These are phyloP conservation scores for Lichtheimia corymbifera DNA, from an alignment of 371 early-diverging fungal species.

Conservation along the genomic window DNA sequence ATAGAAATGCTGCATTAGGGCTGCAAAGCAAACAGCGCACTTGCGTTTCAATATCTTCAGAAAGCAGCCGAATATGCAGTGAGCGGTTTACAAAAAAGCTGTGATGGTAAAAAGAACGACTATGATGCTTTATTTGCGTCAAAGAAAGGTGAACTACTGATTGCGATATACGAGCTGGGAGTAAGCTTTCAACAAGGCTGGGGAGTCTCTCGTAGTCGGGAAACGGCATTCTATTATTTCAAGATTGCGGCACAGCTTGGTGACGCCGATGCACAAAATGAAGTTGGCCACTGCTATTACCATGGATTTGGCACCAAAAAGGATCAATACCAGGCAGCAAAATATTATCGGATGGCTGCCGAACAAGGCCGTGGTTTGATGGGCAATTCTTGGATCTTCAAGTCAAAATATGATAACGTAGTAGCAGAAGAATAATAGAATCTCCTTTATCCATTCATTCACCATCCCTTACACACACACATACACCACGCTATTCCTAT, in stretches of 20 bases:
- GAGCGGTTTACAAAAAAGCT: slow-evolving; percentile 43
- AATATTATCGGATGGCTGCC: slow-evolving; percentile 82
- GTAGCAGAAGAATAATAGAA: neutral
- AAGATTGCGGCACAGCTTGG: slow-evolving; percentile 85
- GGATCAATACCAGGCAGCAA: slow-evolving; percentile 76
- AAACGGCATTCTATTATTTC: slow-evolving; percentile 87
- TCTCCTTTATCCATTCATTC: neutral
- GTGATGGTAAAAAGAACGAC: slow-evolving; percentile 12
- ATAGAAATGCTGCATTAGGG: slow-evolving; percentile 43
- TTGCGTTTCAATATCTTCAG: slow-evolving; percentile 74
- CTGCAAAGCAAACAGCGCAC: slow-evolving; percentile 61
- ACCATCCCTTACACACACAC: no score
- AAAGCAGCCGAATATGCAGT: slow-evolving; percentile 77
- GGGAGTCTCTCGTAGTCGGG: slow-evolving; percentile 68
- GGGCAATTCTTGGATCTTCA: slow-evolving; percentile 81
- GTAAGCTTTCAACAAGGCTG: slow-evolving; percentile 87
- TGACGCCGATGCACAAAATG: slow-evolving; percentile 84
- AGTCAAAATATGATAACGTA: slow-evolving; percentile 40
- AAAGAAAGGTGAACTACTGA: slow-evolving; percentile 64
- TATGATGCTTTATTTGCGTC: slow-evolving; percentile 17
- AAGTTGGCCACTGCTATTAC: slow-evolving; percentile 75
- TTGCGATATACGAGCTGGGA: slow-evolving; percentile 87
- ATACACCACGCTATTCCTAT: no score
- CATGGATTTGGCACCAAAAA: slow-evolving; percentile 81
- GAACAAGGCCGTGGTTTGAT: slow-evolving; percentile 79